These are phyloP conservation scores for Arxiozyma bovina DNA, from an alignment of 1,139 yeast genomes.

Conservation along the genomic window DNA sequence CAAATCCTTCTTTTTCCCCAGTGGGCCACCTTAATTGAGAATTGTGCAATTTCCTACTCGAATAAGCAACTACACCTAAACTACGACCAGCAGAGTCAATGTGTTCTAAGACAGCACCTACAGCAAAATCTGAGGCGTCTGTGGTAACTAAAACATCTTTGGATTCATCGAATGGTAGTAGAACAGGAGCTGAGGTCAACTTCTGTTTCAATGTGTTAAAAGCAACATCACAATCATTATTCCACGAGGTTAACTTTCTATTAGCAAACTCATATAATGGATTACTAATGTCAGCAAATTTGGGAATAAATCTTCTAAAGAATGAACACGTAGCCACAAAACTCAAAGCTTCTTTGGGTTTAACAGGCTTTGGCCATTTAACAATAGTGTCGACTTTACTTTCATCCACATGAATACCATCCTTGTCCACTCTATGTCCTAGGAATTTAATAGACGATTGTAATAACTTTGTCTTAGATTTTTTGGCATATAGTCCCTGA, in stretches of 20 bases:
- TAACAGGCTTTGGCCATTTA: neutral
- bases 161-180: neutral
- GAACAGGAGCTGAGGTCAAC: neutral
- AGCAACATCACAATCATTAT: neutral
- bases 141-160: neutral
- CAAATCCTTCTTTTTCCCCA: neutral
- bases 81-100: neutral
- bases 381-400: neutral
- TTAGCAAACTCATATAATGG: neutral
- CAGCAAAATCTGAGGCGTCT: neutral
- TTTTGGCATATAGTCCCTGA: neutral
- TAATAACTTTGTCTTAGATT: neutral
- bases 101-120: slow-evolving; percentile 1
- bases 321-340: neutral
- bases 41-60: neutral
- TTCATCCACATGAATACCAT: neutral
- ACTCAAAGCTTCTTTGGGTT: neutral
- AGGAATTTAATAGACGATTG: neutral
- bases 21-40: neutral
- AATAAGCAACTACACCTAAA: slow-evolving; percentile 1
- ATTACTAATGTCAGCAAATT: neutral
- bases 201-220: neutral
- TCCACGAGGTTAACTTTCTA: neutral
- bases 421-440: neutral
- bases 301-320: neutral